Evolutionary conservation across 2,329 filamentous ascomycete genomes (phyloP).

Genomic region (Trichoderma sp.): DNA sequence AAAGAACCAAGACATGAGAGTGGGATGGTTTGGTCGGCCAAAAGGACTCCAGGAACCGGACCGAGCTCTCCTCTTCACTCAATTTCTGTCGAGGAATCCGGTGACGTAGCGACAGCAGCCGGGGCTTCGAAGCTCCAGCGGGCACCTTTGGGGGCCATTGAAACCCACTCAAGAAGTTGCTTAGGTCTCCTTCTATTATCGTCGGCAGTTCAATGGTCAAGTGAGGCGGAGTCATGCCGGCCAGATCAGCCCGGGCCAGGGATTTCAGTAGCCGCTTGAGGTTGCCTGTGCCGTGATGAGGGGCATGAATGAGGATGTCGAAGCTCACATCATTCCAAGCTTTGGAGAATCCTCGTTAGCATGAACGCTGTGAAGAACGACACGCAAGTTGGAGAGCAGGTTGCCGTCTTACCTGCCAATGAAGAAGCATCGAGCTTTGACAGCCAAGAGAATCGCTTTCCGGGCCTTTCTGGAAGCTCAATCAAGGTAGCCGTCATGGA

Average conservation of each 20-base stretch:
- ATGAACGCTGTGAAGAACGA: constrained; percentile 28
- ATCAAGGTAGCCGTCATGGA: constrained; percentile 65
- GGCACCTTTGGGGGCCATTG: constrained; percentile 62
- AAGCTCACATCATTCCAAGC: constrained; percentile 78
- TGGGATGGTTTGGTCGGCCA: constrained; percentile 68
- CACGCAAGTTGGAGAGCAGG: no score
- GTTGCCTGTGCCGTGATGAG: constrained; percentile 69
- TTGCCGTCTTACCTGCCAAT: constrained; percentile 57
- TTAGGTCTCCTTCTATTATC: constrained; percentile 65
- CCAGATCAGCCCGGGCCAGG: constrained; percentile 73
- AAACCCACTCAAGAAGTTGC: constrained; percentile 64
- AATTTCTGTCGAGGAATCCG: constrained; percentile 65
- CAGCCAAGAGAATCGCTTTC: constrained; percentile 73
- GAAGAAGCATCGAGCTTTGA: constrained; percentile 73
- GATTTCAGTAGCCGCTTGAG: constrained; percentile 77
- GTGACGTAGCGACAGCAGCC: constrained; percentile 70
- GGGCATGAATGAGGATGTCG: constrained; percentile 82
- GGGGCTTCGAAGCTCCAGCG: constrained; percentile 47
- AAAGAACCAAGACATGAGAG: constrained; percentile 82
- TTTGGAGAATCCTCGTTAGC: constrained; percentile 38
- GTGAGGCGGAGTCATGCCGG: constrained; percentile 67
- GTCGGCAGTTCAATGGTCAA: constrained; percentile 83
- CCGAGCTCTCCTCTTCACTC: constrained; percentile 69
- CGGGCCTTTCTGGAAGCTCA: constrained; percentile 67
- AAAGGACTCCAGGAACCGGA: constrained; percentile 82